Evolutionary conservation across 805 yeast genomes (phyloP).

Genomic region (Torulaspora delbrueckii): DNA sequence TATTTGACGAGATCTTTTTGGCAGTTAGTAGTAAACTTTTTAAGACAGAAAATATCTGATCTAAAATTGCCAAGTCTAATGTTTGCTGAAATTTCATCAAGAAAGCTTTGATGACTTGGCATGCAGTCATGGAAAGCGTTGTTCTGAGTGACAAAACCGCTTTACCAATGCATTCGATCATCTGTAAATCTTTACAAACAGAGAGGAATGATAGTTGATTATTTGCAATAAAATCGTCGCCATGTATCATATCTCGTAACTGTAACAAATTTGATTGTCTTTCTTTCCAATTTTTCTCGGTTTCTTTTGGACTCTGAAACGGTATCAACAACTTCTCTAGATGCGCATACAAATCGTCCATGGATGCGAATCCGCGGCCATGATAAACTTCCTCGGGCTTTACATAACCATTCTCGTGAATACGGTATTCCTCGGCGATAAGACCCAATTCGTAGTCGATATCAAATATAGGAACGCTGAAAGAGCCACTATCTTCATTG

Average conservation of each 20-base stretch:
- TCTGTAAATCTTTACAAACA: conserved; percentile 34
- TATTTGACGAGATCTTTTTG: conserved; percentile 36
- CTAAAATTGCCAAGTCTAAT: conserved; percentile 33
- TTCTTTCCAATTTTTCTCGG: conserved; percentile 78
- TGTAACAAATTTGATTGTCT: conserved; percentile 61
- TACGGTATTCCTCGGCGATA: conserved; percentile 16
- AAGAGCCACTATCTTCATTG: conserved; percentile 1
- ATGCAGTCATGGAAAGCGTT: conserved; percentile 68
- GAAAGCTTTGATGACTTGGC: conserved; percentile 70
- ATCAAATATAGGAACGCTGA: conserved; percentile 15
- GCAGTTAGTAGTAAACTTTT: conserved; percentile 37
- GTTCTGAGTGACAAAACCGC: conserved; percentile 75
- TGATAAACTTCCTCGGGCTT: not conserved
- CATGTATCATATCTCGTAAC: conserved; percentile 41
- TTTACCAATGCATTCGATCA: conserved; percentile 60
- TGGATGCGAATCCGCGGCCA: conserved; percentile 8
- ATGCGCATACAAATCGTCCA: conserved; percentile 25
- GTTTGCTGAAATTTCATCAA: conserved; percentile 24
- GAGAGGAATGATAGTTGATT: conserved; percentile 41
- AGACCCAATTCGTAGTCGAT: conserved; percentile 20
- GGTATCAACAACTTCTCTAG: conserved; percentile 30
- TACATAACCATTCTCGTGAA: conserved; percentile 6
- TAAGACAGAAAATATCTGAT: conserved; percentile 33
- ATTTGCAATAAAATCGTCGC: conserved; percentile 8
- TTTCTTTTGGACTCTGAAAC: conserved; percentile 66